Percentiles rank a stretch among this genome's conserved stretches.
These are phyloP conservation scores for Narthecium ossifragum DNA, from an alignment of 106 monocot genomes.

Conservation along the genomic window DNA sequence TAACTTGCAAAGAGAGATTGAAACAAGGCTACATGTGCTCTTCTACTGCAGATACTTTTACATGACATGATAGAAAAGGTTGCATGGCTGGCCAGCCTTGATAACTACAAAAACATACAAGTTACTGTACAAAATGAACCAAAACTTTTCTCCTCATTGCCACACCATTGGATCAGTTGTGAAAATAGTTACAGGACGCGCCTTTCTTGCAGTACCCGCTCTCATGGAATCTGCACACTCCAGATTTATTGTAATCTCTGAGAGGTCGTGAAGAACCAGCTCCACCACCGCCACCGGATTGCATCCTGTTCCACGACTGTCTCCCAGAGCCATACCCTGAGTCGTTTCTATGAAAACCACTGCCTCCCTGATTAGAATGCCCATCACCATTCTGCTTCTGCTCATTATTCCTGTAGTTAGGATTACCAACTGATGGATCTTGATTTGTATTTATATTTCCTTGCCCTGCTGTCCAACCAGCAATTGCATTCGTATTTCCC, in stretches of 20 bases:
- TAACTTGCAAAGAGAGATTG: too few species aligned
- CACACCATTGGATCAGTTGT: conserved; percentile 11
- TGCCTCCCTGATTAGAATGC: conserved; percentile 19
- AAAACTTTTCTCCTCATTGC: not conserved
- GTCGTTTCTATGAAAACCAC: conserved; percentile 4
- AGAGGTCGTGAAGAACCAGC: conserved; percentile 12
- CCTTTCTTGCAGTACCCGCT: conserved; percentile 59
- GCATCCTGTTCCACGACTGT: conserved; percentile 16
- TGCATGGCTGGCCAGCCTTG: not conserved
- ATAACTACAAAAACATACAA: not conserved
- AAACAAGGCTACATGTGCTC: too few species aligned
- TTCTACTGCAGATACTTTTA: too few species aligned
- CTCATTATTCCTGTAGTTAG: conserved; percentile 12
- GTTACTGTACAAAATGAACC: not conserved
- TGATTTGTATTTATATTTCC: conserved; percentile 19
- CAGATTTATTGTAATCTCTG: conserved; percentile 8
- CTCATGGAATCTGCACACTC: conserved; percentile 43
- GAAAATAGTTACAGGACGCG: conserved; percentile 36
- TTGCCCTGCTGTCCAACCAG: conserved; percentile 17
- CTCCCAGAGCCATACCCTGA: conserved; percentile 20
- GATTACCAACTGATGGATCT: conserved; percentile 21
- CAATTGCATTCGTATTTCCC: conserved; percentile 19
- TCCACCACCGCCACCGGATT: conserved; percentile 15
- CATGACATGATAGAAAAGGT: too few species aligned
- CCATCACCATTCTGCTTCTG: conserved; percentile 19